phyloP scores from a whole-genome alignment of 2,329 filamentous ascomycete species.

The Colletotrichum eleusines region DNA sequence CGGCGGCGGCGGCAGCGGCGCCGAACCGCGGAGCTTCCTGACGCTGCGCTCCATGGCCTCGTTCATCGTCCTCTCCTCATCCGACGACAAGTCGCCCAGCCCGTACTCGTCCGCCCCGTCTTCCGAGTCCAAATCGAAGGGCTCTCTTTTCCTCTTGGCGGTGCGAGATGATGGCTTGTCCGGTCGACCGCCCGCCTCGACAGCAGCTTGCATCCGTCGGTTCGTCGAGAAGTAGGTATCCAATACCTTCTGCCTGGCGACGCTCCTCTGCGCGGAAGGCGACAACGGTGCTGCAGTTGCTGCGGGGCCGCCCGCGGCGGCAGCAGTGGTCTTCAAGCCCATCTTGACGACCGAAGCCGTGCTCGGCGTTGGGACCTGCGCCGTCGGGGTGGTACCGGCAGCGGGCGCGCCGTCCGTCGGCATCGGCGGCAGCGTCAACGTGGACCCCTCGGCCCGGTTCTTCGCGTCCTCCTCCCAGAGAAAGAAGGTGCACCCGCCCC shows the following conservation, averaged over 20 bases:
- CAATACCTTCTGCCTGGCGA: constrained; percentile 38
- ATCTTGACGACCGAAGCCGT: constrained; percentile 1
- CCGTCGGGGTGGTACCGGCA: not conserved
- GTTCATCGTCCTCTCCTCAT: constrained; percentile 55
- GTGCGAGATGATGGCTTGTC: constrained; percentile 42
- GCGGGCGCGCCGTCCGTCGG: not conserved
- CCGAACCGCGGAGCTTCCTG: constrained; percentile 42
- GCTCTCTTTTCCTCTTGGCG: constrained; percentile 48
- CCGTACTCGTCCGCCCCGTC: constrained; percentile 38
- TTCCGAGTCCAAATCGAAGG: constrained; percentile 45
- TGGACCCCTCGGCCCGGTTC: constrained; percentile 22
- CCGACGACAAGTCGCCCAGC: constrained; percentile 52
- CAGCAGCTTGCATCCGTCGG: not conserved
- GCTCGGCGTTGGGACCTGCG: constrained; percentile 42
- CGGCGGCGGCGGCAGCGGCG: constrained; percentile 4
- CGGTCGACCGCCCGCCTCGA: not conserved
- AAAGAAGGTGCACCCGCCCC: constrained; percentile 57
- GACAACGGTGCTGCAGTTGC: constrained; percentile 44
- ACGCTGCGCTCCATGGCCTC: constrained; percentile 53
- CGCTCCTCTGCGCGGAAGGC: constrained; percentile 37
- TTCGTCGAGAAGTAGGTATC: constrained; percentile 20
- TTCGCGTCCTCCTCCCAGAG: constrained; percentile 57
- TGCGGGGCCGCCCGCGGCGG: constrained; percentile 45
- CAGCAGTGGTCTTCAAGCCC: not conserved
- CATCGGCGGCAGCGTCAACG: constrained; percentile 35